These are phyloP conservation scores for Metarhizium rileyi DNA, from an alignment of 2,329 filamentous ascomycete genomes.

Conservation along the genomic window DNA sequence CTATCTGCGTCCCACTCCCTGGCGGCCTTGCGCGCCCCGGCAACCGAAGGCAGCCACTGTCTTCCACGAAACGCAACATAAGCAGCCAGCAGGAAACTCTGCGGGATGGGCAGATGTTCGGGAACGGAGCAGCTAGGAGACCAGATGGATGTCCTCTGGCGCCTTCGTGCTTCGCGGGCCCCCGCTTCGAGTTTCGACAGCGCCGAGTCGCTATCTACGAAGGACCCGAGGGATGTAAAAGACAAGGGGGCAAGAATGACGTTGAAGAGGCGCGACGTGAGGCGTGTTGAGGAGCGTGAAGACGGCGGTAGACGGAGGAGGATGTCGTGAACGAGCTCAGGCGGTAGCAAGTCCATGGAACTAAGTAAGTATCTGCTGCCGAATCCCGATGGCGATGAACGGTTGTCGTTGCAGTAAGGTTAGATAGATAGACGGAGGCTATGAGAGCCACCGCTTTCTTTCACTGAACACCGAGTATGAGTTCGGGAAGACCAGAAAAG, in stretches of 20 bases:
- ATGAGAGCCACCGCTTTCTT: too few relatives aligned
- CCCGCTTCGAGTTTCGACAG: constrained; percentile 13
- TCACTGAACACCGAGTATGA: constrained; percentile 5
- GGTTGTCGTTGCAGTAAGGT: too few relatives aligned
- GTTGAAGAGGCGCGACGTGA: constrained; percentile 24
- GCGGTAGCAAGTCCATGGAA: constrained; percentile 23
- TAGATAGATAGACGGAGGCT: too few relatives aligned
- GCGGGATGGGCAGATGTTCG: constrained; percentile 16
- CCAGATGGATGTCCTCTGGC: constrained; percentile 19
- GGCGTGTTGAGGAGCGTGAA: constrained; percentile 17
- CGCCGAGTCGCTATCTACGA: constrained; percentile 19
- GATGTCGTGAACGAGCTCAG: constrained; percentile 21
- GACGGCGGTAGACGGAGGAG: constrained; percentile 16
- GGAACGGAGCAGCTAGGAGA: constrained; percentile 26
- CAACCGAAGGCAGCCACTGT: constrained; percentile 10
- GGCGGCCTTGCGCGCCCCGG: not conserved
- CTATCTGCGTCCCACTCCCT: constrained; percentile 3
- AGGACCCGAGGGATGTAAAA: constrained; percentile 20
- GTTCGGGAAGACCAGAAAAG: too few relatives aligned
- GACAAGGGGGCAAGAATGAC: constrained; percentile 17
- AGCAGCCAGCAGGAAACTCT: constrained; percentile 23
- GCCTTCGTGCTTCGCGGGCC: constrained; percentile 15
- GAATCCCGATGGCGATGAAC: too few relatives aligned
- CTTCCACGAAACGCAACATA: constrained; percentile 18
- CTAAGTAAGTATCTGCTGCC: too few relatives aligned